These are phyloP conservation scores for Sporothrix pallida DNA, from an alignment of 2,329 filamentous ascomycete species.

Conservation along the genomic window DNA sequence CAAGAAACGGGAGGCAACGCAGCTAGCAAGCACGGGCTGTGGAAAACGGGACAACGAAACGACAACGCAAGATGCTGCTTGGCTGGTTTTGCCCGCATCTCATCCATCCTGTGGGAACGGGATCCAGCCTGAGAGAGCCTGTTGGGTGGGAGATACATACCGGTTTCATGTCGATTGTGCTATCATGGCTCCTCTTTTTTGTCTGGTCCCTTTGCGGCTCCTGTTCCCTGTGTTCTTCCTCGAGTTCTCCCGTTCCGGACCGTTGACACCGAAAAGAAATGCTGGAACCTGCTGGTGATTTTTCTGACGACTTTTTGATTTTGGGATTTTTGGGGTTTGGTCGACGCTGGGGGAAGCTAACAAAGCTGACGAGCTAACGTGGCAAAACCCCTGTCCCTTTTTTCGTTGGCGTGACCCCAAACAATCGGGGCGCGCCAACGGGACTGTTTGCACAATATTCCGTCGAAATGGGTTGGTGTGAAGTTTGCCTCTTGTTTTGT, in stretches of 20 bases:
- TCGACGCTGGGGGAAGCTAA: constrained; percentile 5
- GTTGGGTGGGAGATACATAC: constrained; percentile 20
- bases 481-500: constrained; percentile 3
- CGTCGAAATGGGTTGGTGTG: neutral
- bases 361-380: constrained; percentile 10
- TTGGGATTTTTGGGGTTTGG: neutral
- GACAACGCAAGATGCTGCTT: constrained; percentile 11
- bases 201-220: neutral
- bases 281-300: constrained; percentile 1
- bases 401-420: constrained; percentile 10
- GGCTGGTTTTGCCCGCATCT: constrained; percentile 11
- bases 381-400: neutral
- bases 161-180: constrained; percentile 19
- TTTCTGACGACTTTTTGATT: neutral
- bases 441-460: constrained; percentile 24
- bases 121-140: neutral
- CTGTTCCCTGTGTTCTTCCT: neutral
- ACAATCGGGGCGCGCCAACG: constrained; percentile 25
- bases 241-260: constrained; percentile 53
- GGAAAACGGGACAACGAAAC: constrained; percentile 8
- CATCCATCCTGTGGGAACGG: constrained; percentile 30
- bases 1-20: constrained; percentile 9
- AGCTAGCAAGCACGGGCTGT: constrained; percentile 14
- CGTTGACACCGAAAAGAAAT: constrained; percentile 54
- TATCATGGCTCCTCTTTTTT: neutral